Percentiles rank a stretch among this genome's conserved stretches.
phyloP scores from a whole-genome alignment of 2,329 filamentous ascomycete species.

The Orbilia quercus region DNA sequence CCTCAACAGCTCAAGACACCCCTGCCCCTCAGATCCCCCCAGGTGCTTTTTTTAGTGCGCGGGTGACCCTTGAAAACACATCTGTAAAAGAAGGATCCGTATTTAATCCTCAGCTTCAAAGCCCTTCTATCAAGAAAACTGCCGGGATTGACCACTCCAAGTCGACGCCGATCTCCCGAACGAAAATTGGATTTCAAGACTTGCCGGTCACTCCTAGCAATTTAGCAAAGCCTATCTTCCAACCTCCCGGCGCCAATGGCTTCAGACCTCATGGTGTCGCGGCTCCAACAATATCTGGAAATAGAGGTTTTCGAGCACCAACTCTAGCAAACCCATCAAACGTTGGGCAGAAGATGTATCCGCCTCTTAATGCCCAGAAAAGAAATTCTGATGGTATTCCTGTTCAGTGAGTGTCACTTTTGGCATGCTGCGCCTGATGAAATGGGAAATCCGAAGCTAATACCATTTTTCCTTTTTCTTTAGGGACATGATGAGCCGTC shows the following conservation, averaged over 20 bases:
- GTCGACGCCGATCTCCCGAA: conserved; percentile 59
- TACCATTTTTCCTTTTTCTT: background rate
- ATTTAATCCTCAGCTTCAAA: conserved; percentile 60
- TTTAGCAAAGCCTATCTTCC: conserved; percentile 58
- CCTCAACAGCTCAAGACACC: conserved; percentile 44
- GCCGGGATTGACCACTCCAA: conserved; percentile 60
- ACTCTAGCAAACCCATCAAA: conserved; percentile 37
- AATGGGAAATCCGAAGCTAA: background rate
- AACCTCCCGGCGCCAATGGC: conserved; percentile 57
- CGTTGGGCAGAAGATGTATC: conserved; percentile 42
- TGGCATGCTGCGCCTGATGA: background rate
- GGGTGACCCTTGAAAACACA: conserved; percentile 57
- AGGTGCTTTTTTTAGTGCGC: conserved; percentile 59
- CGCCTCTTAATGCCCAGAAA: conserved; percentile 47
- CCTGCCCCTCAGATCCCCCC: conserved; percentile 55
- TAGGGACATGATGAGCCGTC: conserved; percentile 54
- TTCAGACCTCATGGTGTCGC: conserved; percentile 46
- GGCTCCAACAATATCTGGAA: conserved; percentile 33
- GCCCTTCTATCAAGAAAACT: conserved; percentile 59
- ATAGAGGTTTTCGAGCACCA: conserved; percentile 40
- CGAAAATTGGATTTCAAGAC: conserved; percentile 56
- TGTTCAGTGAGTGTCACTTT: conserved; percentile 31
- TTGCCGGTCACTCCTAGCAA: conserved; percentile 18
- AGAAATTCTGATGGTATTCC: conserved; percentile 52
- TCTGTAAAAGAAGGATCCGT: conserved; percentile 52